A percentile compares a stretch with the other conserved stretches of the same genome.
Evolutionary conservation across 805 yeast genomes (phyloP).

Genomic region (Metschnikowia vanudenii): DNA sequence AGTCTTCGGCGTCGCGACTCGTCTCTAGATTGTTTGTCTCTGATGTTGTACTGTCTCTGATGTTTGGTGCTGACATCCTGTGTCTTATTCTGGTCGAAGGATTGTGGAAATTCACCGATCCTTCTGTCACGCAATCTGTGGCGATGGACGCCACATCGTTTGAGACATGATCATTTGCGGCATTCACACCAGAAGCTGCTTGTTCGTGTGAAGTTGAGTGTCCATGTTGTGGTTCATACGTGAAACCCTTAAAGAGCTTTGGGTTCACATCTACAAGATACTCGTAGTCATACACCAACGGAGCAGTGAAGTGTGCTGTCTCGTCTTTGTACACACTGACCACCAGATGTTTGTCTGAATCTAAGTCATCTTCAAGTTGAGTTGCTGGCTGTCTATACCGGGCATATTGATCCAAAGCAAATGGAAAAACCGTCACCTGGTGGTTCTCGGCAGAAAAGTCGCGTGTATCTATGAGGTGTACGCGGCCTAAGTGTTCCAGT

Average conservation of each 20-base stretch:
- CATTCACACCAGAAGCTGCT: not conserved
- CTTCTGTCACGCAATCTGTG: not conserved
- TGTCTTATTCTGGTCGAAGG: too few species aligned
- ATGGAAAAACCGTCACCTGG: slow-evolving; percentile 71
- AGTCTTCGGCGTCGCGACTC: not conserved
- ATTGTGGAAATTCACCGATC: not conserved
- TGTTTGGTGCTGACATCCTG: too few species aligned
- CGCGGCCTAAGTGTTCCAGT: slow-evolving; percentile 82
- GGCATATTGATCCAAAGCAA: slow-evolving; percentile 42
- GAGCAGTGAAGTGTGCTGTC: slow-evolving; percentile 26
- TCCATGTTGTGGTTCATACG: slow-evolving; percentile 28
- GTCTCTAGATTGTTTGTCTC: too few species aligned
- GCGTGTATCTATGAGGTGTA: slow-evolving; percentile 80
- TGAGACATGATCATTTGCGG: not conserved
- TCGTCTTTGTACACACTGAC: slow-evolving; percentile 15
- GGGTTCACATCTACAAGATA: slow-evolving; percentile 38
- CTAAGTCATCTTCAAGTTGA: slow-evolving; percentile 6
- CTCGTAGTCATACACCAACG: slow-evolving; percentile 43
- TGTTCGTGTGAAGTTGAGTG: slow-evolving; percentile 2
- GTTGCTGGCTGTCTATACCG: slow-evolving; percentile 20
- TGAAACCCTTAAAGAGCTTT: slow-evolving; percentile 35
- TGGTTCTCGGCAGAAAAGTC: slow-evolving; percentile 39
- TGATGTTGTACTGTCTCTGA: too few species aligned
- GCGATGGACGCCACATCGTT: not conserved
- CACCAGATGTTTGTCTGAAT: slow-evolving; percentile 5